Conservation (phyloP, 225 moss, liverwort and hornwort genomes). For the Bryum argenteum region DNA sequence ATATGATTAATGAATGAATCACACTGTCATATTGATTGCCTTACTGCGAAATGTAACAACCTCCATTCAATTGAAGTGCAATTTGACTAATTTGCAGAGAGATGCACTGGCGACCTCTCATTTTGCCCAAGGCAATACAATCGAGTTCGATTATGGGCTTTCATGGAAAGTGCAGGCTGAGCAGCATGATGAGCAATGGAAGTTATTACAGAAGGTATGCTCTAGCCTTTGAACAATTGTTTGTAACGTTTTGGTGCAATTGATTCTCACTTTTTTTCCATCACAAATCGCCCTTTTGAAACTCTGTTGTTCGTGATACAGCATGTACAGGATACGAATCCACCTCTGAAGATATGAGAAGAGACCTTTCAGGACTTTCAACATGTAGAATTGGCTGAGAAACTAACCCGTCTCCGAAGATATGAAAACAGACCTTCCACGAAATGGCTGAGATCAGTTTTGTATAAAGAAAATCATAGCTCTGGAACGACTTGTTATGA, state of each 20-base stretch:
- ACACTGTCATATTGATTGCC: neutral
- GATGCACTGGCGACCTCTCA: conserved; percentile 59
- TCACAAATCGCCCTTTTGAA: too few relatives aligned
- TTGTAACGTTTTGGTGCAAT: neutral
- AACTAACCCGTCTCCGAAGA: neutral
- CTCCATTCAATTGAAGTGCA: neutral
- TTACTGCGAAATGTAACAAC: neutral
- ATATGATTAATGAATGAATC: neutral
- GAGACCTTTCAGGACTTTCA: neutral
- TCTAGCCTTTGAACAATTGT: neutral
- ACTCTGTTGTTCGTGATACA: too few relatives aligned
- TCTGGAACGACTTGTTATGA: conserved; percentile 1
- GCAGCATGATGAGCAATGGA: conserved; percentile 55
- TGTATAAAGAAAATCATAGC: neutral
- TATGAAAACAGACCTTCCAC: neutral
- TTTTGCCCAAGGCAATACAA: conserved; percentile 62
- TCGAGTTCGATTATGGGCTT: conserved; percentile 56
- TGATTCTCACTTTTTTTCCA: neutral
- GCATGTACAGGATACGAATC: too few relatives aligned
- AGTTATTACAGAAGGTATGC: conserved; percentile 35
- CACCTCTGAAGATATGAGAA: neutral
- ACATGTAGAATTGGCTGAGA: too few relatives aligned
- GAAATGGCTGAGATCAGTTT: neutral
- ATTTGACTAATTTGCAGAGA: conserved; percentile 34
- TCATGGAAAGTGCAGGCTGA: conserved; percentile 48